A percentile compares a stretch with the other conserved stretches of the same genome.
Evolutionary conservation across 331 rosid species (phyloP).

Genomic region (Quercus tomentella): DNA sequence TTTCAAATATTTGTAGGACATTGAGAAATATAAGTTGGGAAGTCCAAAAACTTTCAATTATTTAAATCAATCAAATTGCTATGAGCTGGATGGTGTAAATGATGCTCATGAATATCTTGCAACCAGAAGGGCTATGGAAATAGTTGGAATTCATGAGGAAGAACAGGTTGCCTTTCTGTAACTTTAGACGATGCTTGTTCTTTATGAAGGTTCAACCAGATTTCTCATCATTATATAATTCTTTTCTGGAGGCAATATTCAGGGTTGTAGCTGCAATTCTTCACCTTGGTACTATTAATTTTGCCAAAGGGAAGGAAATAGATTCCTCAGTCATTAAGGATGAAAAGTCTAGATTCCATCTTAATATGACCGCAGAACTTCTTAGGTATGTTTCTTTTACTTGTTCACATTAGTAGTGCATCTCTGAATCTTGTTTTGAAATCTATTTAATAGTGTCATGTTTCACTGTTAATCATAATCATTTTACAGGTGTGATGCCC

Average conservation of each 20-base stretch:
- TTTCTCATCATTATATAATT: not conserved
- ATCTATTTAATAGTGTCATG: too few relatives aligned
- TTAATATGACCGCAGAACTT: conserved; percentile 77
- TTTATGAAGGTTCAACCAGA: too few relatives aligned
- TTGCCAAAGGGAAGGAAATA: conserved; percentile 85
- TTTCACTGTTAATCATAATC: too few relatives aligned
- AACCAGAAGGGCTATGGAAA: conserved; percentile 94
- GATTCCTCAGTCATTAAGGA: conserved; percentile 92
- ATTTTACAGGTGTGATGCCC: conserved; percentile 61
- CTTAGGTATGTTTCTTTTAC: conserved; percentile 46
- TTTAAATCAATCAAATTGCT: conserved; percentile 85
- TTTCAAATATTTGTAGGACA: conserved; percentile 44
- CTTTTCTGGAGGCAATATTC: conserved; percentile 83
- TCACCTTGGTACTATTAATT: conserved; percentile 92
- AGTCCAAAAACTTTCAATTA: conserved; percentile 77
- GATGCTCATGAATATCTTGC: conserved; percentile 89
- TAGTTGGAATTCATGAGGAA: conserved; percentile 91
- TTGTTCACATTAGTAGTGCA: not conserved
- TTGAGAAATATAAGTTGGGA: conserved; percentile 73
- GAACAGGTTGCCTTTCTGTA: conserved; percentile 62
- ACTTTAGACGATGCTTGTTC: too few relatives aligned
- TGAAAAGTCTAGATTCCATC: conserved; percentile 91
- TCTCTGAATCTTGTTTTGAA: too few relatives aligned
- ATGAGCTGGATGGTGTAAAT: conserved; percentile 80
- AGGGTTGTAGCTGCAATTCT: conserved; percentile 89